Evolutionary conservation across 2,329 filamentous ascomycete genomes (phyloP).

Genomic region (Epichloe amarillans): DNA sequence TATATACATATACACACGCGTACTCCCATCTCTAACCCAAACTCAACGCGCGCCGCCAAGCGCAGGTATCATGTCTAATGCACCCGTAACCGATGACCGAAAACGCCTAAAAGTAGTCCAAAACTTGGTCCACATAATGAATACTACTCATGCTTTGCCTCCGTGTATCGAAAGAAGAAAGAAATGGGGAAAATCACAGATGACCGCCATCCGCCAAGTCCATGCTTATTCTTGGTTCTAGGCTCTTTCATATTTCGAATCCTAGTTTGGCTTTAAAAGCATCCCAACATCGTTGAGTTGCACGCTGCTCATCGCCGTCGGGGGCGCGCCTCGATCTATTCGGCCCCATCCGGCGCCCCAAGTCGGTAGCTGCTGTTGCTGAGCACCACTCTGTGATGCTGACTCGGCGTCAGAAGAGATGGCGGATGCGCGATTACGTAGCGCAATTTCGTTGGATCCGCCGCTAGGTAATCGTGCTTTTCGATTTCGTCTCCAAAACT

Average conservation of each 20-base stretch:
- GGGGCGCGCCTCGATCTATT: constrained; percentile 15
- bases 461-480: constrained; percentile 16
- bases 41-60: background rate
- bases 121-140: background rate
- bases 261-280: constrained; percentile 9
- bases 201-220: background rate
- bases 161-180: background rate
- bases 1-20: background rate
- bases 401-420: background rate
- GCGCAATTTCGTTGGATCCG: constrained; percentile 19
- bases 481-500: constrained; percentile 17
- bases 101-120: background rate
- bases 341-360: constrained; percentile 20
- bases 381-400: background rate
- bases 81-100: background rate
- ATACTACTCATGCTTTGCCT: background rate
- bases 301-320: constrained; percentile 9
- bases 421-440: constrained; percentile 12
- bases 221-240: background rate
- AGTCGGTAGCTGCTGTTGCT: constrained; percentile 9
- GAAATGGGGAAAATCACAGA: background rate
- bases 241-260: background rate
- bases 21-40: background rate
- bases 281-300: constrained; percentile 23
- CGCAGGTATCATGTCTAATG: constrained; percentile 6